Conservation (phyloP, 2,329 filamentous ascomycete genomes). For the Acarospora socialis region DNA sequence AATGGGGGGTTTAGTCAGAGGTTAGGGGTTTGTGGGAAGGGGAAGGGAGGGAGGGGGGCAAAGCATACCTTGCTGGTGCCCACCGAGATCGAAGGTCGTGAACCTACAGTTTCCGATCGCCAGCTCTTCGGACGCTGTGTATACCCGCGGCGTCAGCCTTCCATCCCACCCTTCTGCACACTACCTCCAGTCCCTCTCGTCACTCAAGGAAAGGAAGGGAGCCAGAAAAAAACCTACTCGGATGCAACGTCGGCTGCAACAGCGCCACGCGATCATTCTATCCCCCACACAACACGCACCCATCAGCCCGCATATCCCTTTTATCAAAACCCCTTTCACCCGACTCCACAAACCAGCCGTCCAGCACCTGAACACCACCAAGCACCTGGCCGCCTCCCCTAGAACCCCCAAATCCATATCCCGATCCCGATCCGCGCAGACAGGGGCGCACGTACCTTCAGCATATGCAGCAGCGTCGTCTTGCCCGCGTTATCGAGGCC, state of each 20-base stretch:
- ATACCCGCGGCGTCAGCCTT: constrained; percentile 7
- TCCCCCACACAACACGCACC: constrained; percentile 8
- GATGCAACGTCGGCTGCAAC: constrained; percentile 79
- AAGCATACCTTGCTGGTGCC: constrained; percentile 70
- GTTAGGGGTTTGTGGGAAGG: constrained; percentile 4
- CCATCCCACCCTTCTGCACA: constrained; percentile 4
- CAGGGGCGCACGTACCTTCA: constrained; percentile 54
- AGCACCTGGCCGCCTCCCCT: constrained; percentile 3
- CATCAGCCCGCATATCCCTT: constrained; percentile 9
- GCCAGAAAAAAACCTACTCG: constrained; percentile 46
- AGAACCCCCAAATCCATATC: not conserved
- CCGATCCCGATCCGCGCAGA: constrained; percentile 5
- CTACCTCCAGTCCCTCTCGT: not conserved
- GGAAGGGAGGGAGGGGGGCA: not conserved
- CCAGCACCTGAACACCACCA: not conserved
- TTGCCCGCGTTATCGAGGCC: constrained; percentile 62
- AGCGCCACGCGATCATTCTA: constrained; percentile 89
- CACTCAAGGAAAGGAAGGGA: not conserved
- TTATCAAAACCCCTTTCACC: constrained; percentile 5
- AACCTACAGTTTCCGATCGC: constrained; percentile 88
- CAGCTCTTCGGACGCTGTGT: constrained; percentile 74
- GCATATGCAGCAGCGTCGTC: constrained; percentile 85
- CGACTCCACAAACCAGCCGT: not conserved
- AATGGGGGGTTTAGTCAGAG: constrained; percentile 8
- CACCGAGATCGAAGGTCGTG: constrained; percentile 86